Conservation (phyloP, 805 yeast species). For the Starmerella lactis-condensi region DNA sequence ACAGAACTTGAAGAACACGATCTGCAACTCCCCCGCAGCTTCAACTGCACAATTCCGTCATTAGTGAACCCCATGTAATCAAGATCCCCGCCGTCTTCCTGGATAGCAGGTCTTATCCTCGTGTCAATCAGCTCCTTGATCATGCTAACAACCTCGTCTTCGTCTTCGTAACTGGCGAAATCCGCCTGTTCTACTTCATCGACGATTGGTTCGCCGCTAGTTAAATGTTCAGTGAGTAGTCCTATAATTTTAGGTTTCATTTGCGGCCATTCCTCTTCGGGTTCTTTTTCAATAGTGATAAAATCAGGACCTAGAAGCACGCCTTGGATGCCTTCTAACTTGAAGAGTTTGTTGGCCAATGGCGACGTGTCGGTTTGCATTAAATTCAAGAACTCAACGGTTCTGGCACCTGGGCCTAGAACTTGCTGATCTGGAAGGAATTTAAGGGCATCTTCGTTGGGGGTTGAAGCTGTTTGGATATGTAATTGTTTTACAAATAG, state of each 20-base stretch:
- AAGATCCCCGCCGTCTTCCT: conserved; percentile 97
- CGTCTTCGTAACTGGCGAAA: conserved; percentile 36
- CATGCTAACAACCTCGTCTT: conserved; percentile 71
- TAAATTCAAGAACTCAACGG: conserved; percentile 55
- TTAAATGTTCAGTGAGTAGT: conserved; percentile 29
- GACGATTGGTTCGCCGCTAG: conserved; percentile 36
- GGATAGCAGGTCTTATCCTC: conserved; percentile 90
- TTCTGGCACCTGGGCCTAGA: conserved; percentile 39
- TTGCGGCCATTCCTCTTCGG: conserved; percentile 49
- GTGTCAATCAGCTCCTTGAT: conserved; percentile 85
- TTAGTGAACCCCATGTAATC: conserved; percentile 74
- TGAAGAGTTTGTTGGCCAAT: conserved; percentile 52
- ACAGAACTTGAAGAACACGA: conserved; percentile 81
- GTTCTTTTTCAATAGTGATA: conserved; percentile 55
- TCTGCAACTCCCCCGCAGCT: conserved; percentile 89
- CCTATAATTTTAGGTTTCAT: conserved; percentile 44
- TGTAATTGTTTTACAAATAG: conserved; percentile 16
- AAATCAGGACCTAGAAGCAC: conserved; percentile 71
- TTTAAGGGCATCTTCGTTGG: conserved; percentile 71
- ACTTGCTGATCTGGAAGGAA: conserved; percentile 58
- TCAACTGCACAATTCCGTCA: conserved; percentile 74
- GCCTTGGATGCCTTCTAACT: conserved; percentile 56
- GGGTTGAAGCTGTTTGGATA: conserved; percentile 71
- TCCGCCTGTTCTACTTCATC: conserved; percentile 21
- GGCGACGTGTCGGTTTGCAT: conserved; percentile 64